Evolutionary conservation across 352 stramenopile species (phyloP).

Genomic region (Globisporangium cylindrosporum): DNA sequence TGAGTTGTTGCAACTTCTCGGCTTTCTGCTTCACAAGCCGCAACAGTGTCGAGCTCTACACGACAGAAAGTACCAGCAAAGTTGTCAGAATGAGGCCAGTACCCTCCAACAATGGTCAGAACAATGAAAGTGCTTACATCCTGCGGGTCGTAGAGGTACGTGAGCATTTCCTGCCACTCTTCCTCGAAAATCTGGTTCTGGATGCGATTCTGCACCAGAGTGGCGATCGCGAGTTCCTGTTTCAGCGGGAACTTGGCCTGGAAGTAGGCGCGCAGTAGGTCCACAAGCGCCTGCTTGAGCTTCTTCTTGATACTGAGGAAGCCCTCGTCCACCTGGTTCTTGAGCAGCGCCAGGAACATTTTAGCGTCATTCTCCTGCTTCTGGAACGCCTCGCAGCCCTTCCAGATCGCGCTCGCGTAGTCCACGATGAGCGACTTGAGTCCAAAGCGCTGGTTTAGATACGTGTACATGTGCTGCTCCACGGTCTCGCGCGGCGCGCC

Average conservation of each 20-base stretch:
- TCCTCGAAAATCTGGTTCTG: constrained; percentile 45
- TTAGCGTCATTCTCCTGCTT: constrained; percentile 63
- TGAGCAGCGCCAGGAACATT: constrained; percentile 73
- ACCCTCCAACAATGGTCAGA: not conserved
- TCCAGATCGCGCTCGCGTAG: constrained; percentile 82
- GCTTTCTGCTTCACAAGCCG: constrained; percentile 43
- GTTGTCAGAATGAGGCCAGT: not conserved
- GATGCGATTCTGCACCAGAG: constrained; percentile 43
- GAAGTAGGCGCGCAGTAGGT: constrained; percentile 72
- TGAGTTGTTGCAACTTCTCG: constrained; percentile 24
- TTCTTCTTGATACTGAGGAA: constrained; percentile 78
- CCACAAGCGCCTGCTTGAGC: constrained; percentile 65
- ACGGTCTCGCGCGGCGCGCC: constrained; percentile 73
- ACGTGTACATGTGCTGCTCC: constrained; percentile 90
- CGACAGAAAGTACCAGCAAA: constrained; percentile 9
- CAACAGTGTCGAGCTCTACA: constrained; percentile 43
- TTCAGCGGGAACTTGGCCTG: constrained; percentile 65
- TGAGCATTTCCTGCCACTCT: constrained; percentile 71
- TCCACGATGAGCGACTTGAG: constrained; percentile 71
- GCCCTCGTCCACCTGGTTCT: constrained; percentile 80
- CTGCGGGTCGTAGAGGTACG: constrained; percentile 72
- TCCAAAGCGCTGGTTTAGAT: constrained; percentile 85
- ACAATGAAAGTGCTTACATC: constrained; percentile 37
- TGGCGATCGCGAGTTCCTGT: constrained; percentile 44
- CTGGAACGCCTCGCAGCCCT: constrained; percentile 49